These are phyloP conservation scores for Talaromyces sp. DNA, from an alignment of 2,329 filamentous ascomycete genomes.

Conservation along the genomic window DNA sequence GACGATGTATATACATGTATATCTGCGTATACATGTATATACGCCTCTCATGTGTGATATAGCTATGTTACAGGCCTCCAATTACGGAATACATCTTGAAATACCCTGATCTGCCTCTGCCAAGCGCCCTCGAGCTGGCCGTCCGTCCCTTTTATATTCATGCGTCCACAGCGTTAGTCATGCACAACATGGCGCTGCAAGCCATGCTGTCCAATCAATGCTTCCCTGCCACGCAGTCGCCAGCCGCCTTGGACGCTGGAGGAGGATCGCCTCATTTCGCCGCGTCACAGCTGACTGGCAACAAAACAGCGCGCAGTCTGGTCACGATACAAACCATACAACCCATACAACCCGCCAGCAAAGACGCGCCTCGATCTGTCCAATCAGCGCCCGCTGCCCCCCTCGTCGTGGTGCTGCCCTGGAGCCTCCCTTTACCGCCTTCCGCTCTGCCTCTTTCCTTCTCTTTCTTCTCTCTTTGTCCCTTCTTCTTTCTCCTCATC, in stretches of 20 bases:
- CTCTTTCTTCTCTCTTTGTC: neutral
- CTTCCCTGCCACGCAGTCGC: neutral
- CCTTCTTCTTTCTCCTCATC: neutral
- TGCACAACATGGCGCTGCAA: neutral
- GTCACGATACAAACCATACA: neutral
- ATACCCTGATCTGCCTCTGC: neutral
- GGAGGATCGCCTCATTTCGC: neutral
- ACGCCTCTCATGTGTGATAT: too few relatives aligned
- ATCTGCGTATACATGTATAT: too few relatives aligned
- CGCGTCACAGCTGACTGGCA: neutral
- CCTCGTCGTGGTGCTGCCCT: neutral
- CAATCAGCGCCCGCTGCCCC: neutral
- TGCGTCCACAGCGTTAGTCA: neutral
- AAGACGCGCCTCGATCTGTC: neutral
- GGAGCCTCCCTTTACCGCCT: neutral
- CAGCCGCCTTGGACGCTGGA: neutral
- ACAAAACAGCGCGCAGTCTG: neutral
- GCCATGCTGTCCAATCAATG: neutral
- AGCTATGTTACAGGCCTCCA: neutral
- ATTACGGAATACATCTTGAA: neutral
- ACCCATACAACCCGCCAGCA: neutral
- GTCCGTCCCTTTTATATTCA: neutral
- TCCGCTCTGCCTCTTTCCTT: neutral
- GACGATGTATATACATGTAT: neutral
- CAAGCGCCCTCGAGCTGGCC: neutral